Evolutionary conservation across 106 monocot species (phyloP).

Genomic region (Dendrobium chrysotoxum): DNA sequence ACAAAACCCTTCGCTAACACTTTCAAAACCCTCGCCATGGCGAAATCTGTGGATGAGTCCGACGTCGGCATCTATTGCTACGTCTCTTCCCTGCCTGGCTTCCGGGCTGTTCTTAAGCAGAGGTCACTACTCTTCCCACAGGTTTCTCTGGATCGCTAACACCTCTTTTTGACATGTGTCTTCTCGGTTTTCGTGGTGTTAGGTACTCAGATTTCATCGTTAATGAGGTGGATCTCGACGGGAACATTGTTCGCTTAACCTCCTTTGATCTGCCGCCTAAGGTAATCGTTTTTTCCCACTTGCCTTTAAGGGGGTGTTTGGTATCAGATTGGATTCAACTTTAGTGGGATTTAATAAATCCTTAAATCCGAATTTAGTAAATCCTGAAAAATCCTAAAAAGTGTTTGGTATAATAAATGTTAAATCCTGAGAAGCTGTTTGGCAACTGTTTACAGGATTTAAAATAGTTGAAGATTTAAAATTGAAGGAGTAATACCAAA

Average conservation of each 20-base stretch:
- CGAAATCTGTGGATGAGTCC: slow-evolving; percentile 55
- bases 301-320: background rate
- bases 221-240: slow-evolving; percentile 71
- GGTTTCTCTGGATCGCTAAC: background rate
- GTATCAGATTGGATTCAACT: too few relatives aligned
- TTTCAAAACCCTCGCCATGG: slow-evolving; percentile 28
- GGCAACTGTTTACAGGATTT: too few relatives aligned
- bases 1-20: slow-evolving; percentile 40
- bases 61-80: slow-evolving; percentile 89
- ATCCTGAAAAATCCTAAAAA: too few relatives aligned
- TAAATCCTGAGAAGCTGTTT: too few relatives aligned
- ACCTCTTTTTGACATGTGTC: background rate
- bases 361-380: too few relatives aligned
- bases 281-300: slow-evolving; percentile 11
- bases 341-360: too few relatives aligned
- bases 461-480: too few relatives aligned
- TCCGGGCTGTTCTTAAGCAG: slow-evolving; percentile 87
- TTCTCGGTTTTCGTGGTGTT: background rate
- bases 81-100: slow-evolving; percentile 86
- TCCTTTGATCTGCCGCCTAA: slow-evolving; percentile 76
- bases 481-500: too few relatives aligned
- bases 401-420: too few relatives aligned
- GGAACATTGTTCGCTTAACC: slow-evolving; percentile 50
- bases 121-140: slow-evolving; percentile 24
- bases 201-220: slow-evolving; percentile 98